Percentiles rank a stretch among this genome's conserved stretches.
Conservation (phyloP, 2,329 filamentous ascomycete genomes). For the Sclerotinia nivalis region DNA sequence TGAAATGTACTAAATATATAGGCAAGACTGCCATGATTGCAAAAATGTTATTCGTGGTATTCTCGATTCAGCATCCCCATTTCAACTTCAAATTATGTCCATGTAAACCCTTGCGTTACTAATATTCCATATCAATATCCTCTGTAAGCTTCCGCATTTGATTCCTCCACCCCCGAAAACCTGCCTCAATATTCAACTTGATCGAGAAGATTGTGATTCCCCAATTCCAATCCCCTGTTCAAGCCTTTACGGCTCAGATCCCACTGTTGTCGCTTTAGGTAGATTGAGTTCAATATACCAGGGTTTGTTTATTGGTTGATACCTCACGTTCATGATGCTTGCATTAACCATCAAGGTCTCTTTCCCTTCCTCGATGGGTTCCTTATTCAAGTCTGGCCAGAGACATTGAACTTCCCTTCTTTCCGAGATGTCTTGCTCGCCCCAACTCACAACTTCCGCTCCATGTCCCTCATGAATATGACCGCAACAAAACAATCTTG, state of each 20-base stretch:
- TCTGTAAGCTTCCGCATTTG: background rate
- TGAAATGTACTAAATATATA: background rate
- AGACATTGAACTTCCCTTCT: background rate
- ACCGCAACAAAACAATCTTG: conserved; percentile 60
- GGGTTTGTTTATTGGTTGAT: conserved; percentile 49
- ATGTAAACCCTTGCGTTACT: background rate
- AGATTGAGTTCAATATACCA: conserved; percentile 43
- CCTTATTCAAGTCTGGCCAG: background rate
- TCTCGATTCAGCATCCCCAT: too few relatives aligned
- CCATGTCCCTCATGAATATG: conserved; percentile 65
- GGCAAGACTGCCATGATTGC: too few relatives aligned
- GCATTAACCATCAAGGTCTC: conserved; percentile 52
- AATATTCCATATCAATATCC: background rate
- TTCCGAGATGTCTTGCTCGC: conserved; percentile 50
- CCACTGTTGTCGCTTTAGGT: background rate
- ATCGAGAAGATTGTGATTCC: background rate
- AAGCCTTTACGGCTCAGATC: background rate
- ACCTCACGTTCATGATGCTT: conserved; percentile 49
- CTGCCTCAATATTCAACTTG: background rate
- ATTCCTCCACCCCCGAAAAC: fast-evolving
- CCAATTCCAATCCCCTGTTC: background rate
- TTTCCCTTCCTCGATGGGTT: conserved; percentile 18
- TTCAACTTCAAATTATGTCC: too few relatives aligned
- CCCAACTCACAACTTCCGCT: conserved; percentile 54
- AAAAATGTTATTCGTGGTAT: too few relatives aligned